phyloP scores from a whole-genome alignment of 2,329 filamentous ascomycete species.

The Didymosphaeria variabile region DNA sequence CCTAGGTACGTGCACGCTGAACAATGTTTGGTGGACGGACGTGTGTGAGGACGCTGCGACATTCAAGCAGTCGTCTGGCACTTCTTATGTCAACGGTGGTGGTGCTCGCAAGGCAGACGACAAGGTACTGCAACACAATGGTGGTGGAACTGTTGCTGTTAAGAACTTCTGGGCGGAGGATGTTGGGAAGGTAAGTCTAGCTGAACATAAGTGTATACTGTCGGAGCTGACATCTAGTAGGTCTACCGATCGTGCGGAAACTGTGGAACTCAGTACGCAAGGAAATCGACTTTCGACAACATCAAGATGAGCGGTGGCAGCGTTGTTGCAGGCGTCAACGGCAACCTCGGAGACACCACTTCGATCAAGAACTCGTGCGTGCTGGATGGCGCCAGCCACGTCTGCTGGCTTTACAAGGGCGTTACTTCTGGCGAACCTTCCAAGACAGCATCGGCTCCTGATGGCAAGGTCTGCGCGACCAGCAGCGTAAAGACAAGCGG shows the following conservation, averaged over 20 bases:
- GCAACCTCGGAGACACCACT: constrained; percentile 38
- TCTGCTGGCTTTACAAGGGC: constrained; percentile 42
- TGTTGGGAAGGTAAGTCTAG: constrained; percentile 35
- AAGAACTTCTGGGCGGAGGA: constrained; percentile 42
- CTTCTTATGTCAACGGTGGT: constrained; percentile 39
- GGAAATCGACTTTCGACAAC: constrained; percentile 36
- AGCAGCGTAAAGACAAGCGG: constrained; percentile 36
- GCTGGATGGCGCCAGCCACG: constrained; percentile 25
- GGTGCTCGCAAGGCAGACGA: constrained; percentile 38
- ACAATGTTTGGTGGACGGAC: constrained; percentile 44
- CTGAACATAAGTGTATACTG: background rate
- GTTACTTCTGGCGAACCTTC: constrained; percentile 37
- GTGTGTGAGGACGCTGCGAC: constrained; percentile 53
- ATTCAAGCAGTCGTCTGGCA: constrained; percentile 40
- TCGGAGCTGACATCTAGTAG: background rate
- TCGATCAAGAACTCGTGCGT: constrained; percentile 38
- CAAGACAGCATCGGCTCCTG: constrained; percentile 37
- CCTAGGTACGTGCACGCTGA: constrained; percentile 57
- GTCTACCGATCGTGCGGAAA: constrained; percentile 43
- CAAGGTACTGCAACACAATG: constrained; percentile 48
- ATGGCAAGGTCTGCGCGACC: constrained; percentile 40
- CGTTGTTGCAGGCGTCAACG: constrained; percentile 40
- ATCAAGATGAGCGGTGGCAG: constrained; percentile 31
- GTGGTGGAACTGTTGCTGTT: constrained; percentile 40
- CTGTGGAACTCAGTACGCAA: constrained; percentile 37